These are phyloP conservation scores for Acrodontium crateriforme DNA, from an alignment of 2,329 filamentous ascomycete genomes.

Conservation along the genomic window DNA sequence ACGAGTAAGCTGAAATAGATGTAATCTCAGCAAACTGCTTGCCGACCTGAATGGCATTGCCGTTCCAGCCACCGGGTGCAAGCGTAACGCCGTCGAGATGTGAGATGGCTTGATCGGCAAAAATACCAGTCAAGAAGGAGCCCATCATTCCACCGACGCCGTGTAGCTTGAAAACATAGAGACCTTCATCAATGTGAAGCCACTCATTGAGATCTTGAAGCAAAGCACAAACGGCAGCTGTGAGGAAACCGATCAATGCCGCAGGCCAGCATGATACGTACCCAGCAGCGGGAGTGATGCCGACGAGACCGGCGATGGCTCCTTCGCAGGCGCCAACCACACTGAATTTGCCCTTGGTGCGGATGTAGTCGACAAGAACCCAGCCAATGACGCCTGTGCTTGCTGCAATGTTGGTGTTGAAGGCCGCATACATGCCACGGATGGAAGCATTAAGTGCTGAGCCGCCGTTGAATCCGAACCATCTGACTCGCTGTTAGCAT, in stretches of 20 bases:
- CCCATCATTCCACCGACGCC: conserved; percentile 44
- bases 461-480: conserved; percentile 46
- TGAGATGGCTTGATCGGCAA: conserved; percentile 36
- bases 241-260: conserved; percentile 33
- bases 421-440: conserved; percentile 40
- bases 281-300: conserved; percentile 44
- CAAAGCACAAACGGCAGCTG: conserved; percentile 36
- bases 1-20: conserved; percentile 40
- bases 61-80: conserved; percentile 38
- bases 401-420: conserved; percentile 46
- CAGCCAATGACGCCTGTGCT: conserved; percentile 41
- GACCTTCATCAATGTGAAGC: conserved; percentile 42
- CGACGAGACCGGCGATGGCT: conserved; percentile 45
- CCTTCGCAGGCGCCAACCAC: conserved; percentile 44
- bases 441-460: conserved; percentile 39
- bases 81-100: conserved; percentile 37
- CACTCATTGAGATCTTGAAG: conserved; percentile 40
- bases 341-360: conserved; percentile 38
- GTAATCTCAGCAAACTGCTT: conserved; percentile 43
- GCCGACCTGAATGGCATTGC: conserved; percentile 41
- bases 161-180: conserved; percentile 48
- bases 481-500: conserved; percentile 26
- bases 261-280: conserved; percentile 13
- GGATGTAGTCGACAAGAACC: conserved; percentile 40
- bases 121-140: conserved; percentile 44